Base-by-base conservation (phyloP, 306 rosid species). In the Lathyrus oleraceus region DNA sequence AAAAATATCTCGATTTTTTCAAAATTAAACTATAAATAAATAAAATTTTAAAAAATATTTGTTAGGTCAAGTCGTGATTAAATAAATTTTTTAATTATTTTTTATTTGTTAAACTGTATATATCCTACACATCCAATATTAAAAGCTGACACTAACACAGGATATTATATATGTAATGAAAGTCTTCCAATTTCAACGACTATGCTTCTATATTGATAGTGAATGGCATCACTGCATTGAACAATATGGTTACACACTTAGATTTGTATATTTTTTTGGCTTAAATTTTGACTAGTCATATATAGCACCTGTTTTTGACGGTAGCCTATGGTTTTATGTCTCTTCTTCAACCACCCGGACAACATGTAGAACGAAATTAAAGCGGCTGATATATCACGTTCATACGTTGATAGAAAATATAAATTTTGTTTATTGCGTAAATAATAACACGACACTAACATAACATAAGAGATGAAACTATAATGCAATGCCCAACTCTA, bases 171-270 rank as follows among this genome's bases (percentile, higher is more conserved):
- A 42, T 42, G 15, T 13, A 43, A 11, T 43, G 60, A 53, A 53
- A 53, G 60, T 21, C 16, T 23, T 21, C 8, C 61, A 25, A 54
- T 21, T 23, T 54, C 17, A 54, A 21, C 14, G 32, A 54, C 36
- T 54, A 54, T 10, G 2, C 49, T 5, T 30, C 35, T 5, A 32
- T 23, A 11, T 44, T 11, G 61, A 54, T 54, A 54, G 15, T 27
- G 63, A 28, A 58, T 28, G 40, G 21, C 40, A 58, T 58, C 38
- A 58, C 12, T 58, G 21, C 3, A 13, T 28, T 58, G 42, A 58
- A 58, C 19, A 67, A 19, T 48, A 53, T 54, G 53, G n/a, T 45
- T 76, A 61, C 82, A 51, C 61, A 61, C 68, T 16, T 7, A 30
- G 8, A 13, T 48, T 40, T 32, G 15, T 28, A 49, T 63, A 12